These are phyloP conservation scores for Vaccinium macrocarpon DNA, from an alignment of 148 eudicot species.

Conservation along the genomic window DNA sequence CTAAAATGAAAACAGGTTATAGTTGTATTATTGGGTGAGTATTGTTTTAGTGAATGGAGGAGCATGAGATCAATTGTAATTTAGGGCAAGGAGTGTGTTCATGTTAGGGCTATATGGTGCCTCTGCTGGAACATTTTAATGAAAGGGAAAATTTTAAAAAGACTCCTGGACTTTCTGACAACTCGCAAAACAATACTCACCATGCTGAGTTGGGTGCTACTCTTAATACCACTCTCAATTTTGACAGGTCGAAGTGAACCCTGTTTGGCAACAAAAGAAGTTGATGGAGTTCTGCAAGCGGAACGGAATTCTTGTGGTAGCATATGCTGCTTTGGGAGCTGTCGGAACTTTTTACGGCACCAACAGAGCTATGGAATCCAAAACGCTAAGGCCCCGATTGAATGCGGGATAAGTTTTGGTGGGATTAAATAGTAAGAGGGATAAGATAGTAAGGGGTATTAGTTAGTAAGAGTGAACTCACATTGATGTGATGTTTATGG, in stretches of 20 bases:
- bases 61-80: not conserved
- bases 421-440: no score
- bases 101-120: not conserved
- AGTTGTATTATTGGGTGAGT: not conserved
- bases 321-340: conserved; percentile 48
- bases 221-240: not conserved
- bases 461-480: no score
- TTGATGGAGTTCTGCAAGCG: conserved; percentile 51
- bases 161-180: no score
- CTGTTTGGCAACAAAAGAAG: conserved; percentile 66
- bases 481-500: no score
- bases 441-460: no score
- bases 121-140: not conserved
- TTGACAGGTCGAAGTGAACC: conserved; percentile 61
- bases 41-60: not conserved
- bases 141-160: no score
- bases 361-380: conserved; percentile 44
- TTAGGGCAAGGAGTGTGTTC: not conserved
- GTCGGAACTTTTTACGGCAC: conserved; percentile 42
- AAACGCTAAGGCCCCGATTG: conserved; percentile 39
- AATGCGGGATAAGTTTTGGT: no score
- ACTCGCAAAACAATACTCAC: no score
- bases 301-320: conserved; percentile 42
- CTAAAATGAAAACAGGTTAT: not conserved
- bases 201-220: no score